A percentile compares a stretch with the other conserved stretches of the same genome.
These are phyloP conservation scores for Aspergillus fumigatiaffinis DNA, from an alignment of 2,329 filamentous ascomycete species.

Conservation along the genomic window DNA sequence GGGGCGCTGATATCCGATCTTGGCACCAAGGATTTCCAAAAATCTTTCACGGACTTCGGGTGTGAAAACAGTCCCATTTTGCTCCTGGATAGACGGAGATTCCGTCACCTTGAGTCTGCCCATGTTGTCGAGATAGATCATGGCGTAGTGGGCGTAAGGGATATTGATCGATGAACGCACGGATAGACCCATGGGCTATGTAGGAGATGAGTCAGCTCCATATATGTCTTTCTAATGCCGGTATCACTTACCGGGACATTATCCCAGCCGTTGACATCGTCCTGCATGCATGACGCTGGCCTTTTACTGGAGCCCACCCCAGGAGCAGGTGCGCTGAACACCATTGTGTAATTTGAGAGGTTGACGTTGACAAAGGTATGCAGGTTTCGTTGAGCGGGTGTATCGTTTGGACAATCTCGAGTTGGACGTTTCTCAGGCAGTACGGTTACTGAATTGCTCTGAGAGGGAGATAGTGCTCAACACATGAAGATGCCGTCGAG, in stretches of 20 bases:
- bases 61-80: constrained; percentile 29
- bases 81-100: constrained; percentile 30
- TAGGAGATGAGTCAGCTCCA: neutral
- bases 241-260: constrained; percentile 24
- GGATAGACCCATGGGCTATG: constrained; percentile 26
- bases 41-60: constrained; percentile 33
- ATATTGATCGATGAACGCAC: constrained; percentile 23
- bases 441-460: neutral
- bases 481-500: neutral
- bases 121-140: constrained; percentile 34
- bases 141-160: constrained; percentile 32
- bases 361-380: neutral
- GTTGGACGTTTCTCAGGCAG: neutral
- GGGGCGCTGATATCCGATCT: constrained; percentile 26
- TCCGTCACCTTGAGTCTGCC: constrained; percentile 31
- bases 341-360: constrained; percentile 21
- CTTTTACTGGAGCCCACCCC: constrained; percentile 27
- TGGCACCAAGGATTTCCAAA: constrained; percentile 30
- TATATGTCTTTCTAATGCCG: neutral
- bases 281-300: constrained; percentile 26
- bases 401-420: neutral
- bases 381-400: neutral
- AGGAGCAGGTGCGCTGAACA: constrained; percentile 23
- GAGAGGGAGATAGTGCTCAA: neutral
- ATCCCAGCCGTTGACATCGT: constrained; percentile 28